Base-by-base conservation (phyloP, 257 asterid species). In the Penstemon barbatus region DNA sequence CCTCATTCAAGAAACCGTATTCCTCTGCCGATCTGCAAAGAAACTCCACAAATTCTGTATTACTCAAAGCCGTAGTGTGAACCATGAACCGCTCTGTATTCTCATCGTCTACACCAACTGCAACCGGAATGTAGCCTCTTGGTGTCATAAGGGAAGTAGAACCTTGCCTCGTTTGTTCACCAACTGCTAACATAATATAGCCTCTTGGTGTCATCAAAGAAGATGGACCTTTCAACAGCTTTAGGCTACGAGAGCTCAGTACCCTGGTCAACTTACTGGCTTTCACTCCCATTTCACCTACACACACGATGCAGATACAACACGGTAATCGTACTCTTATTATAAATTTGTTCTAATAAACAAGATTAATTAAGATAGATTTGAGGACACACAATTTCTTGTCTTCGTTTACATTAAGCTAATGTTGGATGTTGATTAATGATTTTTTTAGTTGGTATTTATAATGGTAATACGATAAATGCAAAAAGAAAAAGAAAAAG, bases 41-140 rank as follows among this genome's bases (percentile, higher is more conserved):
- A 59, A 88, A 63, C 74, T 84, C 82, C 79, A 78, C 44, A 70
- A 88, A 86, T 11, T 88, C 85, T 8, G 76, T 86, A 36, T 82
- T 79, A 5, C 74, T 69, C 40, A 88, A 75, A 0, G 85, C 85
- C 7, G 57, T 75, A 0, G 80, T 84, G 48, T 79, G 86, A 7
- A 88, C 88, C 88, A 88, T 76, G 51, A 83, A 86, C 5, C 83
- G 75, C 60, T 62, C 78, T 0, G 63, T 74, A 60, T 85, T 88
- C 6, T 69, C 74, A 10, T 73, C 78, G n/a, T 15, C 48, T 46
- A 68, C 68, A 2, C 91, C 91, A 4, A 87, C 91, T 2, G 80
- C 85, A 42, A 87, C 79, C 8, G 89, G 95, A 51, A 87, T 63
- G 61, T 83, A 87, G 0, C 91, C 95, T 67, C 71, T 81, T 10